These are phyloP conservation scores for Tritrichomonas musculus DNA, from an alignment of 208 protist genomes.

Conservation along the genomic window DNA sequence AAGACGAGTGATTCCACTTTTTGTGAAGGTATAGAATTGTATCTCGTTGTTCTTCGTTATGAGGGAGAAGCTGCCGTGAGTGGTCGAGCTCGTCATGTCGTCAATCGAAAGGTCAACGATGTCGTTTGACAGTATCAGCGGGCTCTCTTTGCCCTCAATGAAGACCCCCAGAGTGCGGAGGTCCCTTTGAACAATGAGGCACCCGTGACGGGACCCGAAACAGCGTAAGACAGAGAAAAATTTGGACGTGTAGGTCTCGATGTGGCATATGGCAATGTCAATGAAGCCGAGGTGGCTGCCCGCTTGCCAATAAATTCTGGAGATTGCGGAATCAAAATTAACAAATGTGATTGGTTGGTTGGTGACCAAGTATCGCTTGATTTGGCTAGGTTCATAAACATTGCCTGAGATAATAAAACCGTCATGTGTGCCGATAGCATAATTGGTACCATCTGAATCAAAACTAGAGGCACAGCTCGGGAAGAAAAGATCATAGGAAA, in stretches of 20 bases:
- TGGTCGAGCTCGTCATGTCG: neutral
- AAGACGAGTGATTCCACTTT: neutral
- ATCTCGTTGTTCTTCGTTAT: neutral
- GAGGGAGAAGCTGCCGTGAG: neutral
- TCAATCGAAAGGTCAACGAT: neutral
- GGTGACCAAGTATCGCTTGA: neutral
- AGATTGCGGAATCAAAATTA: neutral
- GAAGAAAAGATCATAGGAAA: neutral
- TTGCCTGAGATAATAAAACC: neutral
- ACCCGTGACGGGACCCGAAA: neutral
- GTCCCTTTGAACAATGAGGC: neutral
- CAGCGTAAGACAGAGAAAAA: neutral
- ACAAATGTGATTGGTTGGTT: neutral
- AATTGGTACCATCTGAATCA: neutral
- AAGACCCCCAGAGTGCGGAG: neutral
- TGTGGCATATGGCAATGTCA: neutral
- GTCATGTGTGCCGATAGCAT: neutral
- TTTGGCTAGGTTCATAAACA: neutral
- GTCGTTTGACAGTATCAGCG: neutral
- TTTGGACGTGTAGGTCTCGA: neutral
- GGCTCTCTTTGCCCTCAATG: neutral
- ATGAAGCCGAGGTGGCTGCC: neutral
- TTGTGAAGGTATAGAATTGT: neutral
- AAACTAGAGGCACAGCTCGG: neutral
- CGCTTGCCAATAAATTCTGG: neutral